phyloP scores from a whole-genome alignment of 306 rosid genomes.

The Vicia faba region DNA sequence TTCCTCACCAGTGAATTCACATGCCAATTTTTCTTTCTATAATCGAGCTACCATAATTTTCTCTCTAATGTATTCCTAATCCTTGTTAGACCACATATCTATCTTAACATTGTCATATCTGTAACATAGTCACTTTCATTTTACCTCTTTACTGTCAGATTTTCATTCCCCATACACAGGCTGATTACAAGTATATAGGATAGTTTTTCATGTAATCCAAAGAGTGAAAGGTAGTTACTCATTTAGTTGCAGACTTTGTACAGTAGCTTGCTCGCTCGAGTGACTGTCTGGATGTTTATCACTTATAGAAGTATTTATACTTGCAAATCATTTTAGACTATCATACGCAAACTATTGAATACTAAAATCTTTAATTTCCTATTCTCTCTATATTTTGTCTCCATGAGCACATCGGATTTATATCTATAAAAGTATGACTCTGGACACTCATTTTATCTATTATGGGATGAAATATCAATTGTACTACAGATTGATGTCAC shows the following conservation, averaged over 20 bases:
- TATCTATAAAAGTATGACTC: not conserved
- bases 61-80: not conserved
- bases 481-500: constrained; percentile 73
- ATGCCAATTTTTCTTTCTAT: not conserved
- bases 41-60: not conserved
- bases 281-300: not conserved
- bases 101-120: constrained; percentile 2
- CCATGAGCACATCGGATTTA: not conserved
- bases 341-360: constrained; percentile 6
- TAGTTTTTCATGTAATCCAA: not conserved
- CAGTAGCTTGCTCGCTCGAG: constrained; percentile 13
- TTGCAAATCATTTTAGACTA: constrained; percentile 15
- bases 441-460: not conserved
- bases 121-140: not conserved
- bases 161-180: not conserved
- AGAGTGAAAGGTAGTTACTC: not conserved
- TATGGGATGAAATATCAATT: constrained; percentile 10
- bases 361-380: not conserved
- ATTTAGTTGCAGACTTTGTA: constrained; percentile 3
- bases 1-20: no score
- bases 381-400: not conserved
- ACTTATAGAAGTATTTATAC: not conserved
- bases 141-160: not conserved
- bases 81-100: not conserved
- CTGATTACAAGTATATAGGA: constrained; percentile 6